Base-by-base conservation (phyloP, 2,329 filamentous ascomycete genomes). In the Penicillium sp. region DNA sequence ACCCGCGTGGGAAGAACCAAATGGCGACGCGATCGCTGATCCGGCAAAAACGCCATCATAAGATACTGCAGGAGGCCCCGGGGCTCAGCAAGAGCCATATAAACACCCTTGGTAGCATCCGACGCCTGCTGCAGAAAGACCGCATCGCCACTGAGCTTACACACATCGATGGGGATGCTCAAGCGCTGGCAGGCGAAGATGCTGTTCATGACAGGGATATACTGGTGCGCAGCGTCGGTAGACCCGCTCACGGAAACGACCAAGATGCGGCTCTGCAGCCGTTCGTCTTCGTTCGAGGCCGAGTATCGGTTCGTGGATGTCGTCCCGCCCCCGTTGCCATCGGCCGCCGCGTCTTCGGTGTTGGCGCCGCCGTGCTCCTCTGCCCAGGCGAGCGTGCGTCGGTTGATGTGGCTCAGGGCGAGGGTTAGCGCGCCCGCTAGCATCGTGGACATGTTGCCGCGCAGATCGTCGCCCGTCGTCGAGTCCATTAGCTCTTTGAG, bases 161-260 rank as follows among this genome's bases (percentile, higher is more conserved):
- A 79, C 31, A 95, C 91, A 68, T 98, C 93, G 61, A 98, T 89
- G 22, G 90, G 87, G 56, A 98, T 88, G 60, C 82, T 81, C 48
- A 89, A 79, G 56, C 91, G 84, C 63, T 95, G 87, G 52, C 91
- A 93, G 2, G 93, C 93, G 70, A 98, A 98, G 53, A 97, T 95
- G 61, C 85, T 82, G 72, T 98, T 98, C 93, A 98, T 98, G 59
- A 95, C 93, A 0, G 91, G 86, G 49, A 98, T 98, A 73, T 98
- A 98, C 69, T 97, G 83, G 53, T 81, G 86, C 5, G 89, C 83
- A 0, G 95, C 81, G 61, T 91, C 87, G 63, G 88, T 88, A 34
- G 88, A 94, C 13, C 88, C 88, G 41, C 88, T 95, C 4, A 96
- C 89, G 42, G 87, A 95, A 47, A 98, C 69, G 55, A 97, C 83